A percentile compares a stretch with the other conserved stretches of the same genome.
phyloP scores from a whole-genome alignment of 495 filamentous ascomycete genomes.

The Penicillium verhagenii region DNA sequence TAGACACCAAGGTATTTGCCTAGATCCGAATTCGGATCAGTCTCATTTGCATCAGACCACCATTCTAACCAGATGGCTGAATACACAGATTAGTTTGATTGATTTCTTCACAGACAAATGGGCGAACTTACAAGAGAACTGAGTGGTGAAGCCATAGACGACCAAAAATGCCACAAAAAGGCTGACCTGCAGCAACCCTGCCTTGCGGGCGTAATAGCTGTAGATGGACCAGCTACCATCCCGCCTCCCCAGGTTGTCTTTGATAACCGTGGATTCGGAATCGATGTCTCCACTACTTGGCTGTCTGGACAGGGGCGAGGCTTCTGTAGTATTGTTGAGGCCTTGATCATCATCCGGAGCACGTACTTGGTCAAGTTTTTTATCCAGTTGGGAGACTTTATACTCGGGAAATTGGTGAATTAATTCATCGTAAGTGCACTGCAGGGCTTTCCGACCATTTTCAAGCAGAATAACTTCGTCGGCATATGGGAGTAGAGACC shows the following conservation, averaged over 20 bases:
- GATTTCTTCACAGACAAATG: background rate
- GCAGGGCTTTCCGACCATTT: too few relatives aligned
- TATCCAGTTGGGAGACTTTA: background rate
- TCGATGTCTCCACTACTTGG: background rate
- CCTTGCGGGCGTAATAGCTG: constrained; percentile 45
- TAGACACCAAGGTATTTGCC: constrained; percentile 49
- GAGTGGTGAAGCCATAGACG: background rate
- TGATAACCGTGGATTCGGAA: background rate
- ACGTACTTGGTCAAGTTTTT: background rate
- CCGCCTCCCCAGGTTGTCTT: background rate
- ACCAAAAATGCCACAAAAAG: constrained; percentile 11
- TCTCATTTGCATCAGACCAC: constrained; percentile 37
- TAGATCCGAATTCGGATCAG: constrained; percentile 25
- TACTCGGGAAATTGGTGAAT: background rate
- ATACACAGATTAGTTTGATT: background rate
- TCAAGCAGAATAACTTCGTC: too few relatives aligned
- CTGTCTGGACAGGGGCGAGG: background rate
- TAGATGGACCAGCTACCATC: constrained; percentile 47
- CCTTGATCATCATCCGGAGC: background rate
- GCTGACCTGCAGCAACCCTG: constrained; percentile 24
- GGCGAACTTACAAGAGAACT: background rate
- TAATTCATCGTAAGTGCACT: background rate
- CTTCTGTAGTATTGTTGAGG: background rate
- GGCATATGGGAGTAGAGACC: too few relatives aligned
- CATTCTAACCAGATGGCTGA: constrained; percentile 42